Conservation (phyloP, 202 grass and related monocot species). For the Dendrocalamus latiflorus region DNA sequence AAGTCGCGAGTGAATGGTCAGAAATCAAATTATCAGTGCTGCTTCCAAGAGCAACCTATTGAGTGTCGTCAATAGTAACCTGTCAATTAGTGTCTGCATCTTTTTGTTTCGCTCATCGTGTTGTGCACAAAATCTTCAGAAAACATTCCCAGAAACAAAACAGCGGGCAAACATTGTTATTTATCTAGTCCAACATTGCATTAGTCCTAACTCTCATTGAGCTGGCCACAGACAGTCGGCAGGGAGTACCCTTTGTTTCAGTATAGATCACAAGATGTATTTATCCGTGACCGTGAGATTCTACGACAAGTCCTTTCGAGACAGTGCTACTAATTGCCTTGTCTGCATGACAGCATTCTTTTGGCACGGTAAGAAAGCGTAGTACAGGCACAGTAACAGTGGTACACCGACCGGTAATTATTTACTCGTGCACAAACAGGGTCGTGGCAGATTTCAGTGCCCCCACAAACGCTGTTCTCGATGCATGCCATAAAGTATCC, state of each 20-base stretch:
- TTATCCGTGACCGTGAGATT: neutral
- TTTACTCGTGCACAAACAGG: conserved; percentile 37
- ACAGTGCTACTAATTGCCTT: neutral
- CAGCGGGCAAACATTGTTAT: neutral
- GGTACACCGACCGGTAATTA: conserved; percentile 17
- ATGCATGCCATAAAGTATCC: conserved; percentile 7
- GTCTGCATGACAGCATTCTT: neutral
- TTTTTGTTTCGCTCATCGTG: neutral
- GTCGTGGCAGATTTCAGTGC: conserved; percentile 32
- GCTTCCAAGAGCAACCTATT: neutral
- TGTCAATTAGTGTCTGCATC: conserved; percentile 25
- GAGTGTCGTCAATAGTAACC: conserved; percentile 15
- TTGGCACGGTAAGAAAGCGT: neutral
- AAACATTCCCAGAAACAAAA: neutral
- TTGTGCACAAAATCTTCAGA: neutral
- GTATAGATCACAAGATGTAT: neutral
- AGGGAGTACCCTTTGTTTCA: neutral
- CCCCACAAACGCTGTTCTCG: conserved; percentile 31
- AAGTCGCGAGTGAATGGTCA: conserved; percentile 29
- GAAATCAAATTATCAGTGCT: conserved; percentile 39
- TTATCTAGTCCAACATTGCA: neutral
- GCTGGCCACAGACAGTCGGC: neutral
- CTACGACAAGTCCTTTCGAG: neutral
- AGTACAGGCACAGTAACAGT: neutral
- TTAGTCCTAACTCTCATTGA: neutral